Evolutionary conservation across 2,329 filamentous ascomycete species (phyloP).

Genomic region (Fusarium piperis): DNA sequence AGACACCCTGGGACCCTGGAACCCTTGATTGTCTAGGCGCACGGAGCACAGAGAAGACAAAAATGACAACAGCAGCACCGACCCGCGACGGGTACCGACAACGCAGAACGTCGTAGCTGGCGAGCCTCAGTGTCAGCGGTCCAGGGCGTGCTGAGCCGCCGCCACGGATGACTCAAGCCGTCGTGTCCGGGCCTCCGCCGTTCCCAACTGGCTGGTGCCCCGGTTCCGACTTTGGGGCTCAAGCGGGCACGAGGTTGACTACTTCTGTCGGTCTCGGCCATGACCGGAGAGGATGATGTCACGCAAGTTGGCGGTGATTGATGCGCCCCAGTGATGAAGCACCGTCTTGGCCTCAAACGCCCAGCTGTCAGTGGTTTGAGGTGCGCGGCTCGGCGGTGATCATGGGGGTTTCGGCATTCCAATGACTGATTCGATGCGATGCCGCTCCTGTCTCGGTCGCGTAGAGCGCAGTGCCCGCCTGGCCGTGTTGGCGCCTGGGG

Average conservation of each 20-base stretch:
- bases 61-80: conserved; percentile 24
- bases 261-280: conserved; percentile 20
- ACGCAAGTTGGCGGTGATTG: conserved; percentile 32
- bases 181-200: conserved; percentile 15
- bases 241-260: conserved; percentile 14
- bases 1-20: conserved; percentile 19
- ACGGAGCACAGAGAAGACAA: conserved; percentile 7
- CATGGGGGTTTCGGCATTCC: conserved; percentile 25
- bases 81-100: conserved; percentile 7
- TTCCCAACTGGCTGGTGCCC: conserved; percentile 27
- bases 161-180: conserved; percentile 30
- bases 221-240: conserved; percentile 28
- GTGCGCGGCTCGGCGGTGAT: conserved; percentile 16
- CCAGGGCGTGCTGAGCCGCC: conserved; percentile 32
- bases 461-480: conserved; percentile 10
- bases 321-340: conserved; percentile 5
- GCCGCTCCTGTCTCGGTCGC: conserved; percentile 9
- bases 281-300: conserved; percentile 31
- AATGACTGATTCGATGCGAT: conserved; percentile 23
- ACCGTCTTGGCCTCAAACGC: conserved; percentile 5
- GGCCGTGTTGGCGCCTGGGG: conserved; percentile 6
- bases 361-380: conserved; percentile 25
- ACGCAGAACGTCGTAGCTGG: conserved; percentile 23
- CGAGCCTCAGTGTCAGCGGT: conserved; percentile 1
- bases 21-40: conserved; percentile 12